Conservation (phyloP, 1,139 yeast species). For the Pichia cactophila region DNA sequence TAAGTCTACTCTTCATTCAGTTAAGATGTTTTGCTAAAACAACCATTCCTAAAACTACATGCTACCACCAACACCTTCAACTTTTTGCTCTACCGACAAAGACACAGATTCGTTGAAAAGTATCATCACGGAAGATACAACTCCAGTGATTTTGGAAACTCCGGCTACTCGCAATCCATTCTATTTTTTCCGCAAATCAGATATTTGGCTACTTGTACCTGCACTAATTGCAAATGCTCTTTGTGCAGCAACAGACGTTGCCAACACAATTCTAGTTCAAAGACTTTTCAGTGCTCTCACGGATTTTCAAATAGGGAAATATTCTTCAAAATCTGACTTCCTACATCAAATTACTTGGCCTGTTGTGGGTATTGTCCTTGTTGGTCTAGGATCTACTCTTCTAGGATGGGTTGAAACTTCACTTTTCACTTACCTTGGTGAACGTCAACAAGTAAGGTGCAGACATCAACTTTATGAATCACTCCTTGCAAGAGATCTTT, state of each 20-base stretch:
- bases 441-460: conserved; percentile 55
- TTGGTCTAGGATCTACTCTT: conserved; percentile 49
- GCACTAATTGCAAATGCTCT: conserved; percentile 17
- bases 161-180: conserved; percentile 13
- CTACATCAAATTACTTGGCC: conserved; percentile 38
- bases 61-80: not conserved
- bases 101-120: not conserved
- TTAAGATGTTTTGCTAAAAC: not conserved
- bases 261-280: conserved; percentile 61
- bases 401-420: conserved; percentile 50
- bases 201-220: conserved; percentile 11
- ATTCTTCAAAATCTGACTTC: conserved; percentile 29
- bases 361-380: conserved; percentile 46
- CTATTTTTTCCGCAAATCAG: conserved; percentile 17
- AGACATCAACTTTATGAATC: conserved; percentile 37
- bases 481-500: conserved; percentile 34
- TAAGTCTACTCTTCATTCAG: not conserved
- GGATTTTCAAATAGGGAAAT: conserved; percentile 30
- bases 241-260: conserved; percentile 41
- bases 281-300: conserved; percentile 49
- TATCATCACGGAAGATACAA: not conserved
- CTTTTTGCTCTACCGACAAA: not conserved
- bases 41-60: not conserved
- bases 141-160: not conserved
- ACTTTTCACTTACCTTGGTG: conserved; percentile 69